Conservation (phyloP, 306 rosid species). For the Prunus salicina region DNA sequence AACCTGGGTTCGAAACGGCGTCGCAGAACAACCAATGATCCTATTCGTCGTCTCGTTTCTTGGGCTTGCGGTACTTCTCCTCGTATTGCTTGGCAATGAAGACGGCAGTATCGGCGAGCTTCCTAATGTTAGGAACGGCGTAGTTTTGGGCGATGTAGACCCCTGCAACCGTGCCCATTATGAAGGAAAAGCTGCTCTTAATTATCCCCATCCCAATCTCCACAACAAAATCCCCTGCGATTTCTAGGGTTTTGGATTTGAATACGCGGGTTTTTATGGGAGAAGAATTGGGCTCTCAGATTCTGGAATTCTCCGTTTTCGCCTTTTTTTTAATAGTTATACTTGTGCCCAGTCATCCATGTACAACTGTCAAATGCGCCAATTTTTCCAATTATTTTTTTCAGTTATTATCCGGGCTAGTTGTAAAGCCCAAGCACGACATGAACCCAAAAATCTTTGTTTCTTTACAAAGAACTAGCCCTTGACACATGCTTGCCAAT, state of each 20-base stretch:
- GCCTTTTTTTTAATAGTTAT: neutral
- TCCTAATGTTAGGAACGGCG: constrained; percentile 64
- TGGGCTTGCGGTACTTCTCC: constrained; percentile 59
- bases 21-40: neutral
- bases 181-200: constrained; percentile 66
- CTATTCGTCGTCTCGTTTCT: constrained; percentile 37
- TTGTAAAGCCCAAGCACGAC: too few species aligned
- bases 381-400: neutral
- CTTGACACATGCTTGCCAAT: too few species aligned
- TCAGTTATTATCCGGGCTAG: neutral
- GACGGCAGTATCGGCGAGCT: constrained; percentile 42
- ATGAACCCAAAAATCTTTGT: too few species aligned
- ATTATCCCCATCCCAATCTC: constrained; percentile 63
- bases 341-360: neutral
- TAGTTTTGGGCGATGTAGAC: constrained; percentile 74
- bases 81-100: constrained; percentile 45
- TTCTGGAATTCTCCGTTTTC: neutral
- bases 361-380: neutral
- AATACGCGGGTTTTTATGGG: neutral
- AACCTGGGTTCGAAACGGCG: constrained; percentile 24
- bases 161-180: constrained; percentile 55
- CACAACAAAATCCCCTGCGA: neutral
- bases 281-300: neutral
- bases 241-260: constrained; percentile 14
- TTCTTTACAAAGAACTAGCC: too few species aligned